Base-by-base conservation (phyloP, 164 flowering plant species). In the Chimonanthus salicifolius region DNA sequence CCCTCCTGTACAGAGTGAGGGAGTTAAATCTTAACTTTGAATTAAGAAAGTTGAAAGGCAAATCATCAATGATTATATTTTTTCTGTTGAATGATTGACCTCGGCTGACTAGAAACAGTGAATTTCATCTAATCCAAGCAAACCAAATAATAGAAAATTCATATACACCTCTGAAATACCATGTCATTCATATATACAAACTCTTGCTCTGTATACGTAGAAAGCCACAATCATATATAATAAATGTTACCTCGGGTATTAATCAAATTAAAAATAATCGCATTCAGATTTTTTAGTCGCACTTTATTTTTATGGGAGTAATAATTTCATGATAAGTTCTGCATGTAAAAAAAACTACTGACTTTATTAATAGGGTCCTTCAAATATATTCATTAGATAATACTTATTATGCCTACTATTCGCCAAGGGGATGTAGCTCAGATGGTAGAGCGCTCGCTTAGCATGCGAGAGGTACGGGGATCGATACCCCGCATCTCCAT, bases 381-480 rank as follows among this genome's bases (percentile, higher is more conserved):
- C 33, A 33, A 33, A 33, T 33, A 33, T 33, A 1, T 33, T 33
- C 0, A 33, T 33, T 33, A 33, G 0, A 33, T 33, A 33, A 1
- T 33, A 1, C 1, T 33, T 33, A 33, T 33, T 33, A 1, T 33
- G 33, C 1, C 33, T 33, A 33, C 33, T 33, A 33, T 33, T 33
- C 33, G 2, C 0, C 1, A 33, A 33, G 68, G 70, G 70, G 71
- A 68, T 49, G 71, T 68, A 49, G 58, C 44, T 20, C 91, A 87
- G 92, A 87, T 89, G 97, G 97, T 89, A 87, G 97, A 89, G 92
- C 90, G 91, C 94, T 91, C 92, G 91, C 97, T 89, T 91, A 91
- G 94, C 94, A 89, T 89, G 94, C 97, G 91, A 89, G 94, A 91
- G 89, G 81, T 76, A 82, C 79, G 84, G 83, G 85, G 84, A 83